A percentile compares a stretch with the other conserved stretches of the same genome.
These are phyloP conservation scores for Aplosporella prunicola DNA, from an alignment of 2,329 filamentous ascomycete genomes.

Conservation along the genomic window DNA sequence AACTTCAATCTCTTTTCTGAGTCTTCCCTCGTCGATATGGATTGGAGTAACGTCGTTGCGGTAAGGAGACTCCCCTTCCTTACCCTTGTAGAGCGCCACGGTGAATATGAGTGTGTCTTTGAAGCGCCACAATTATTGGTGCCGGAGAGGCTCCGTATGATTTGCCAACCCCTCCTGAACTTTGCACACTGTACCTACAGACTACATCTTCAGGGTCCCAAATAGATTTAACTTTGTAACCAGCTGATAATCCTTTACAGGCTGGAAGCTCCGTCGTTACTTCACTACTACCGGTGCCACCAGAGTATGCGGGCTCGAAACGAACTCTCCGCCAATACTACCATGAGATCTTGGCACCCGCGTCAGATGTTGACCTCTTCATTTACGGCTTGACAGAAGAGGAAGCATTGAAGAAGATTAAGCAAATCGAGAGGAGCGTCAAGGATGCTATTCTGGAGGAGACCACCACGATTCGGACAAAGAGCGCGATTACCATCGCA, in stretches of 20 bases:
- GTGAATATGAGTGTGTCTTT: too few relatives aligned
- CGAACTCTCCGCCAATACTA: constrained; percentile 51
- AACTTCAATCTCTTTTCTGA: constrained; percentile 81
- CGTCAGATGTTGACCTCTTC: constrained; percentile 81
- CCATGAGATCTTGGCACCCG: constrained; percentile 69
- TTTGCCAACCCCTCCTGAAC: too few relatives aligned
- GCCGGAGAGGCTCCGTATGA: too few relatives aligned
- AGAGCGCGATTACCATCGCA: constrained; percentile 78
- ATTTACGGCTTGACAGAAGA: constrained; percentile 71
- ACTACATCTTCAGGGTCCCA: too few relatives aligned
- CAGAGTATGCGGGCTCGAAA: constrained; percentile 37
- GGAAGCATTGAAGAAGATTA: constrained; percentile 73
- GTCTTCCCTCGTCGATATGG: constrained; percentile 61
- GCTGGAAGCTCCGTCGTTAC: constrained; percentile 77
- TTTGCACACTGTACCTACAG: too few relatives aligned
- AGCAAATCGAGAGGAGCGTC: constrained; percentile 66
- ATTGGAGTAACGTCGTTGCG: constrained; percentile 75
- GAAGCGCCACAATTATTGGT: too few relatives aligned
- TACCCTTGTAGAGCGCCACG: too few relatives aligned
- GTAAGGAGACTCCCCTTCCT: not conserved
- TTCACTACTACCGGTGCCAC: constrained; percentile 56
- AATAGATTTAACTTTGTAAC: not conserved
- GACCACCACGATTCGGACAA: constrained; percentile 74
- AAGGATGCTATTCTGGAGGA: constrained; percentile 72
- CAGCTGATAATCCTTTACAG: not conserved